Evolutionary conservation across 768 basidiomycete genomes (phyloP).

Genomic region (Hydnomerulius pinastri): DNA sequence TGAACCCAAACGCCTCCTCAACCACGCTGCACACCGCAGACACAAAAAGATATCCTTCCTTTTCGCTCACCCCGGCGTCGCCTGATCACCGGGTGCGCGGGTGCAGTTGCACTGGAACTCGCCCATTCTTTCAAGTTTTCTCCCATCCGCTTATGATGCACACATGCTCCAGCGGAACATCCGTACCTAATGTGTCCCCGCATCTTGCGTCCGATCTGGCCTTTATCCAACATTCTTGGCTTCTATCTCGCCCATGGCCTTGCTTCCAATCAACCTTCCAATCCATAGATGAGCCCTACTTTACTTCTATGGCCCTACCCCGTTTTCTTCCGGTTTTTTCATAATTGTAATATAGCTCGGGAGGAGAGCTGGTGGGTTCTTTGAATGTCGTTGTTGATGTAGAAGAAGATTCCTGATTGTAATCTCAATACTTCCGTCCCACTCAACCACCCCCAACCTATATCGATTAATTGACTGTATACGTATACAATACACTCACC

Average conservation of each 20-base stretch:
- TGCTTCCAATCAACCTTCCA: conserved; percentile 10
- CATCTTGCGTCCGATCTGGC: conserved; percentile 24
- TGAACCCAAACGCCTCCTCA: conserved; percentile 17
- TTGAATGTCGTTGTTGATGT: neutral
- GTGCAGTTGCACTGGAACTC: conserved; percentile 14
- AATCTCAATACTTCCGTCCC: neutral
- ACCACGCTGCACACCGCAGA: conserved; percentile 15
- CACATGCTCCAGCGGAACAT: conserved; percentile 23
- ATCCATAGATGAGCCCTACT: conserved; percentile 1
- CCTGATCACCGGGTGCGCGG: conserved; percentile 22
- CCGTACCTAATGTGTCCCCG: conserved; percentile 21
- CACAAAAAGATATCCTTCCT: conserved; percentile 20
- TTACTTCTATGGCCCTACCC: conserved; percentile 7
- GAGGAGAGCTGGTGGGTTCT: neutral
- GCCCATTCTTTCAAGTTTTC: conserved; percentile 13
- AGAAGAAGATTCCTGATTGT: neutral
- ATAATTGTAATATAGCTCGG: neutral
- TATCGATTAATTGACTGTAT: neutral
- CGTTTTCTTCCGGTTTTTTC: conserved; percentile 1
- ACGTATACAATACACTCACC: neutral
- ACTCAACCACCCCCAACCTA: neutral
- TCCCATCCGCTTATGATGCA: conserved; percentile 10
- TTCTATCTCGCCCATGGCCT: conserved; percentile 9
- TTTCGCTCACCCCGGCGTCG: conserved; percentile 20
- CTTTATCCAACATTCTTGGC: conserved; percentile 10